Conservation (phyloP, 257 asterid genomes). For the Przewalskia tangutica region DNA sequence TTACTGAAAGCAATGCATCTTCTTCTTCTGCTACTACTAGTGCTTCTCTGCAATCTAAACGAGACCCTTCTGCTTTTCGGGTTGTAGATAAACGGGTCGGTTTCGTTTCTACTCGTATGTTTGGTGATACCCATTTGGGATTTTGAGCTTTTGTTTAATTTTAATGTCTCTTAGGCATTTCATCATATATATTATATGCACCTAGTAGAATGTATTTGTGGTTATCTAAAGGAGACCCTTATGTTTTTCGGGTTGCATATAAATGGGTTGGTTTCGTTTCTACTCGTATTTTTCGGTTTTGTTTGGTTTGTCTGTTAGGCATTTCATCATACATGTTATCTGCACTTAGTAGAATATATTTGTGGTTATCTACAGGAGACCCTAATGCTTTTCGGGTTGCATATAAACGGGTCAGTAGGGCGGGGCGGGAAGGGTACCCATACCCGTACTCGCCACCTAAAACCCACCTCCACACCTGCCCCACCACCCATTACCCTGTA, state of each 20-base stretch:
- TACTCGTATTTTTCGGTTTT: no score
- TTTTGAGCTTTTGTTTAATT: background rate
- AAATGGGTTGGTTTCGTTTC: background rate
- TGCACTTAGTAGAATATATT: background rate
- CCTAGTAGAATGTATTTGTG: background rate
- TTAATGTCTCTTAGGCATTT: background rate
- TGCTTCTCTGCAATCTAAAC: background rate
- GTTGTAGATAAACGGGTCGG: background rate
- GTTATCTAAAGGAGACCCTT: background rate
- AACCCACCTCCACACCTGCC: no score
- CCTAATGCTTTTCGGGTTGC: no score
- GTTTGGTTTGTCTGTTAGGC: background rate
- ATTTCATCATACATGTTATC: background rate
- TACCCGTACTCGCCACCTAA: no score
- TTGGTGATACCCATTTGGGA: background rate
- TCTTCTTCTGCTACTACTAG: conserved; percentile 34
- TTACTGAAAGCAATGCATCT: conserved; percentile 56
- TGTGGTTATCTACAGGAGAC: background rate
- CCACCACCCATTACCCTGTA: no score
- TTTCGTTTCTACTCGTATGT: background rate
- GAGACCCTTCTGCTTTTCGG: background rate
- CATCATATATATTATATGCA: background rate
- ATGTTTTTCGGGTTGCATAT: background rate
- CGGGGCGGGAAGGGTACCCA: no score
- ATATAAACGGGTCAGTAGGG: background rate